A percentile compares a stretch with the other conserved stretches of the same genome.
Evolutionary conservation across 1,139 yeast species (phyloP).

Genomic region (Ashbya aceris): DNA sequence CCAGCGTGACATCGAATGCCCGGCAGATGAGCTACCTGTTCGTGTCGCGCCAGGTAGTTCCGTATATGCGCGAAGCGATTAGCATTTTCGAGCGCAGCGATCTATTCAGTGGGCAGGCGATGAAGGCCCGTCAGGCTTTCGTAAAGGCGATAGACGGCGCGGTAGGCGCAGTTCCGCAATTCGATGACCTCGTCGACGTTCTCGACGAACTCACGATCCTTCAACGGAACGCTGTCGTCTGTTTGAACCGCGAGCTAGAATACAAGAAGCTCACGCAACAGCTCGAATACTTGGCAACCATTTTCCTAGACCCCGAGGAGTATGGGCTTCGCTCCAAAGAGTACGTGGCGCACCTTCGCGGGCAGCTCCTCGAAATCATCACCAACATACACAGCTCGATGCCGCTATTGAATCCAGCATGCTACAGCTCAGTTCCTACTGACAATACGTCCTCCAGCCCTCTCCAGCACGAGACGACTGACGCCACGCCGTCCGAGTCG

Average conservation of each 20-base stretch:
- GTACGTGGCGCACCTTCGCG: slow-evolving; percentile 11
- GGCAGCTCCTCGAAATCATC: slow-evolving; percentile 13
- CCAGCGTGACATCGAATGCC: slow-evolving; percentile 14
- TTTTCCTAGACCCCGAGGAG: slow-evolving; percentile 14
- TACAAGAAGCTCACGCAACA: slow-evolving; percentile 15
- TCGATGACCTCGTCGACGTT: slow-evolving; percentile 10
- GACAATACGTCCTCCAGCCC: neutral
- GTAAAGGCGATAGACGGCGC: slow-evolving; percentile 7
- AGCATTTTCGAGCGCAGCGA: slow-evolving; percentile 14
- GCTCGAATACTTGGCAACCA: slow-evolving; percentile 15
- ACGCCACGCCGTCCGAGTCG: neutral
- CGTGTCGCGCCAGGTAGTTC: slow-evolving; percentile 14
- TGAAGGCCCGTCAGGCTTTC: slow-evolving; percentile 9
- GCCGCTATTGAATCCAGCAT: neutral
- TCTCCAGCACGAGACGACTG: neutral
- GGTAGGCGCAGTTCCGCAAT: slow-evolving; percentile 9
- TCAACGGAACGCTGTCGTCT: slow-evolving; percentile 16
- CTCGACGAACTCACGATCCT: slow-evolving; percentile 15
- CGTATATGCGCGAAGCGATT: slow-evolving; percentile 16
- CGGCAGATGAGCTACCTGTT: slow-evolving; percentile 12
- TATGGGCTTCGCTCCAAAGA: slow-evolving; percentile 12
- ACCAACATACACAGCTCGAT: slow-evolving; percentile 10
- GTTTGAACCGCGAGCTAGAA: slow-evolving; percentile 20
- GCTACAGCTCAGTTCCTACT: neutral
- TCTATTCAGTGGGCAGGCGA: slow-evolving; percentile 15